Evolutionary conservation across 2,329 filamentous ascomycete genomes (phyloP).

Genomic region (Xylariomycetidae sp.): DNA sequence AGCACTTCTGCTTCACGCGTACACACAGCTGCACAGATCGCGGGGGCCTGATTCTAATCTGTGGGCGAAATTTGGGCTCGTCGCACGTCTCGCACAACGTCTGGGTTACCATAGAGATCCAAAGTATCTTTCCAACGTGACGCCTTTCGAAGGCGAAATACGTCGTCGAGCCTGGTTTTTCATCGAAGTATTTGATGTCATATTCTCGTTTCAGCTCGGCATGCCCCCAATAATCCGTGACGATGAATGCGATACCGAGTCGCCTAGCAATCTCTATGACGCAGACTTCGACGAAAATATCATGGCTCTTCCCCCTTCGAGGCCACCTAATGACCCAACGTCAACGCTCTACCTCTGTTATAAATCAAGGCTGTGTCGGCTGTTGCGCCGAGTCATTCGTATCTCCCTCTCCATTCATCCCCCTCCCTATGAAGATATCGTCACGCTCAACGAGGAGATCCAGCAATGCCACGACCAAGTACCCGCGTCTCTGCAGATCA

Average conservation of each 20-base stretch:
- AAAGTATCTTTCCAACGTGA: conserved; percentile 35
- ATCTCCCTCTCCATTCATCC: conserved; percentile 34
- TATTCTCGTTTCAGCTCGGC: conserved; percentile 49
- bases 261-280: conserved; percentile 43
- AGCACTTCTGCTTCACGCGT: conserved; percentile 42
- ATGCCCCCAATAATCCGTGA: conserved; percentile 46
- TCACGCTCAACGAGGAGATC: conserved; percentile 37
- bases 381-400: conserved; percentile 39
- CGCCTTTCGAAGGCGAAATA: conserved; percentile 48
- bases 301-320: conserved; percentile 35
- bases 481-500: conserved; percentile 35
- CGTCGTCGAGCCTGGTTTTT: conserved; percentile 45
- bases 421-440: conserved; percentile 32
- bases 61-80: conserved; percentile 44
- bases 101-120: conserved; percentile 50
- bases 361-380: conserved; percentile 38
- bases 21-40: conserved; percentile 36
- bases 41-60: conserved; percentile 38
- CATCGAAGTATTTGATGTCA: conserved; percentile 41
- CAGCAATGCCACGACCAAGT: conserved; percentile 32
- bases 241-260: conserved; percentile 41
- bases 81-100: conserved; percentile 44
- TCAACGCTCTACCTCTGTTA: conserved; percentile 37
- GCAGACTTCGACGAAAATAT: conserved; percentile 47
- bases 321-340: conserved; percentile 38